Evolutionary conservation across 805 yeast genomes (phyloP).

Genomic region (Cyberlindnera mississippiensis): DNA sequence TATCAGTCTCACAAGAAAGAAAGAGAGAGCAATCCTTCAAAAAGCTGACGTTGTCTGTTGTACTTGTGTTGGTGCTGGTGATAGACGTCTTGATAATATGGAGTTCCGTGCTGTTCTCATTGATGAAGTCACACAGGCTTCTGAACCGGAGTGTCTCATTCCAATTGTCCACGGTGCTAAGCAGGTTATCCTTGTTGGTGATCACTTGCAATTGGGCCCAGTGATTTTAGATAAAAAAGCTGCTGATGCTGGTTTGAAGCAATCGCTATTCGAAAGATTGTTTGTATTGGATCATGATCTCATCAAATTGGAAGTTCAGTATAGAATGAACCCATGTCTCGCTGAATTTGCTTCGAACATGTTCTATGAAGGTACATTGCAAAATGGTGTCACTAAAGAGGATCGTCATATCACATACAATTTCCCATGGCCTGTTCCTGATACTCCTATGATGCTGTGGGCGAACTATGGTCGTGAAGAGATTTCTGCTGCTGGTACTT

Average conservation of each 20-base stretch:
- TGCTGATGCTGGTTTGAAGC: slow-evolving; percentile 80
- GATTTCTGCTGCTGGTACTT: slow-evolving; percentile 74
- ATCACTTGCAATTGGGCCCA: slow-evolving; percentile 94
- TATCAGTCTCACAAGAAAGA: slow-evolving; percentile 36
- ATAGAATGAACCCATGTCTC: slow-evolving; percentile 89
- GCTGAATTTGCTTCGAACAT: slow-evolving; percentile 86
- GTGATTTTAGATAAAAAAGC: slow-evolving; percentile 78
- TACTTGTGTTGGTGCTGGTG: slow-evolving; percentile 93
- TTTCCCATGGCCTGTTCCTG: slow-evolving; percentile 90
- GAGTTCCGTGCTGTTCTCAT: slow-evolving; percentile 76
- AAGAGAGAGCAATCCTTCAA: slow-evolving; percentile 48
- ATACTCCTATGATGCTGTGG: slow-evolving; percentile 96
- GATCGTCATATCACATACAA: slow-evolving; percentile 54
- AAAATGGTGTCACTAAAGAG: slow-evolving; percentile 83
- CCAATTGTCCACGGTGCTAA: slow-evolving; percentile 88
- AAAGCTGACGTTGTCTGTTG: slow-evolving; percentile 78
- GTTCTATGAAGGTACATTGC: slow-evolving; percentile 90
- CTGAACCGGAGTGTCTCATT: slow-evolving; percentile 87
- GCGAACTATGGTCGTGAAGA: slow-evolving; percentile 86
- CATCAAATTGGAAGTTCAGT: slow-evolving; percentile 83
- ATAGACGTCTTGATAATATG: slow-evolving; percentile 49
- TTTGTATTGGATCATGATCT: slow-evolving; percentile 81
- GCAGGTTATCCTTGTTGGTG: slow-evolving; percentile 89
- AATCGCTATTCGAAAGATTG: slow-evolving; percentile 83
- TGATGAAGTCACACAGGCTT: slow-evolving; percentile 92